Conservation (phyloP, 768 basidiomycete genomes). For the Rubroboletus satanas region DNA sequence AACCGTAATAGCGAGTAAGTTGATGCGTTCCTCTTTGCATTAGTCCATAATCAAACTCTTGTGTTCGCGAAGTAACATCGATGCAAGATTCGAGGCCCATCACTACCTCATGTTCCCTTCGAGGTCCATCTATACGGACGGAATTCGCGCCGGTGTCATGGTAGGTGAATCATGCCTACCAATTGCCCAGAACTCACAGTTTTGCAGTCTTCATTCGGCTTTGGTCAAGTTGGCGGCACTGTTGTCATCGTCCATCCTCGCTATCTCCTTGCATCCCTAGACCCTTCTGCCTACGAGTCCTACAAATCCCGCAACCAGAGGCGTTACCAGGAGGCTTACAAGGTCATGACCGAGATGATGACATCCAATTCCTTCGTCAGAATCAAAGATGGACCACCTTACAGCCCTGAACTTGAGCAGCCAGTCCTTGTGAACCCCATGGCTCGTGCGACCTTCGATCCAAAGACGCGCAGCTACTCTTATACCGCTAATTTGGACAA, state of each 20-base stretch:
- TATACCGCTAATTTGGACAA: constrained; percentile 65
- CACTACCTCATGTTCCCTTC: constrained; percentile 96
- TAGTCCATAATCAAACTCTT: background rate
- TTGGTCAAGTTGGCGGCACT: constrained; percentile 97
- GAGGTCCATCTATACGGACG: constrained; percentile 91
- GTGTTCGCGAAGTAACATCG: constrained; percentile 67
- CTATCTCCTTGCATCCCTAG: constrained; percentile 81
- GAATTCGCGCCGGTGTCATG: constrained; percentile 85
- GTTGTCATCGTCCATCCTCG: constrained; percentile 87
- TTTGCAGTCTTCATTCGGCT: constrained; percentile 85
- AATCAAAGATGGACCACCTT: constrained; percentile 93
- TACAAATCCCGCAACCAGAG: constrained; percentile 67
- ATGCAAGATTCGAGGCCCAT: constrained; percentile 86
- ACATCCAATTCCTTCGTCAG: constrained; percentile 89
- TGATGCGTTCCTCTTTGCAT: background rate
- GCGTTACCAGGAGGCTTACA: constrained; percentile 73
- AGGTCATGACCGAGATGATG: constrained; percentile 95
- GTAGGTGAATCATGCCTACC: constrained; percentile 38
- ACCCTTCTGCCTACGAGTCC: constrained; percentile 70
- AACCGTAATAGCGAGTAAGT: constrained; percentile 96
- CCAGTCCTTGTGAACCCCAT: constrained; percentile 88
- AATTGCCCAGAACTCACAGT: background rate
- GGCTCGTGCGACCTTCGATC: constrained; percentile 76
- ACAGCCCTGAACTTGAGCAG: constrained; percentile 78
- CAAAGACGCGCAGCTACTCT: constrained; percentile 82